phyloP scores from a whole-genome alignment of 345 rosid genomes.

The Reutealis trisperma region DNA sequence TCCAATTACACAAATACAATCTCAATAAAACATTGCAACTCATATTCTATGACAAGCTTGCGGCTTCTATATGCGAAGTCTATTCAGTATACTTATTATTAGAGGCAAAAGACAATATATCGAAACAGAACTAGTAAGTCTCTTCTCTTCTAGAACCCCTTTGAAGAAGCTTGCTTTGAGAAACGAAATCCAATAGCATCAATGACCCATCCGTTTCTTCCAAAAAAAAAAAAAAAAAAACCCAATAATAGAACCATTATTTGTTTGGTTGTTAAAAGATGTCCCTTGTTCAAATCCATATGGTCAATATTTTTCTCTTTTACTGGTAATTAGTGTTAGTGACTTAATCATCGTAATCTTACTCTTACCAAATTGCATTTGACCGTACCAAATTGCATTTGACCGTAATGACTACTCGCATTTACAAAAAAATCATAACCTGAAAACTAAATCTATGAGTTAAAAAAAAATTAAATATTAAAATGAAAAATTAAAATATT shows the following conservation, averaged over 20 bases:
- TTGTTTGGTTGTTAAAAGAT: conserved; percentile 47
- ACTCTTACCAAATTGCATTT: conserved; percentile 18
- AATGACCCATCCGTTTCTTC: conserved; percentile 72
- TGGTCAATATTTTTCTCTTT: conserved; percentile 53
- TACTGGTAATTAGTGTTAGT: conserved; percentile 63
- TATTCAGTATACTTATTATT: conserved; percentile 2
- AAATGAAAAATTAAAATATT: too few relatives aligned
- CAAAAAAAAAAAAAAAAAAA: too few relatives aligned
- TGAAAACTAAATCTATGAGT: conserved; percentile 15
- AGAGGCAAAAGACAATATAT: conserved; percentile 10
- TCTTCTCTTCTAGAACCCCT: conserved; percentile 55
- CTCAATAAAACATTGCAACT: too few relatives aligned
- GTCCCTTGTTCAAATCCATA: conserved; percentile 72
- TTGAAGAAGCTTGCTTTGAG: conserved; percentile 45
- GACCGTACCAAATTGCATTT: conserved; percentile 22
- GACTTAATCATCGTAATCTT: conserved; percentile 57
- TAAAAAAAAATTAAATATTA: too few relatives aligned
- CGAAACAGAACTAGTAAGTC: conserved; percentile 43
- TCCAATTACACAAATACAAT: too few relatives aligned
- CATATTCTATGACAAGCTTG: too few relatives aligned
- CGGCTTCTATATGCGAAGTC: background rate
- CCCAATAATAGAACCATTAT: conserved; percentile 54
- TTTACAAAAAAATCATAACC: conserved; percentile 63
- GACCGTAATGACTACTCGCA: conserved; percentile 58
- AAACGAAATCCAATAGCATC: conserved; percentile 67